Base-by-base conservation (phyloP, 257 asterid genomes). In the Fraxinus quadrangulata region DNA sequence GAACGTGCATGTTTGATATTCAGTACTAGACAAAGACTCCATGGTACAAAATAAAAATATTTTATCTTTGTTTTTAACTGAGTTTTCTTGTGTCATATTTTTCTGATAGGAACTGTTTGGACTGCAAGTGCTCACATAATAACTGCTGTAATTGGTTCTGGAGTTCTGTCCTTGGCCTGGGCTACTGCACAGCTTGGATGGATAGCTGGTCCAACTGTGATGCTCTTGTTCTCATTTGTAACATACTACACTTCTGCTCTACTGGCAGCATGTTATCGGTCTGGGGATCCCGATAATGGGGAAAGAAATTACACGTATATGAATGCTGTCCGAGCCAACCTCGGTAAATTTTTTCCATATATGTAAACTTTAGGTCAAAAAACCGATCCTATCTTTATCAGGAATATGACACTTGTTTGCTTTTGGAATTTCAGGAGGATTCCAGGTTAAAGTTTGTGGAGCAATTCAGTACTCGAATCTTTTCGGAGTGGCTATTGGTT, bases 141-240 rank as follows among this genome's bases (percentile, higher is more conserved):
- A 66, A 86, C 90, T 13, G 86, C 90, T 17, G 86, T 86, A 67
- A 82, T 86, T 10, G 90, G 90, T 5, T 80, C 90, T 3, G 90
- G 90, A 2, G 88, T 84, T 69, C 33, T 86, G 47, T 86, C 90
- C 2, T 73, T 86, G 61, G 88, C 85, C 12, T 86, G 90, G 88
- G 81, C 90, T 5, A 73, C 70, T 5, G 90, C 90, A 3, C 90
- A 86, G 5, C 71, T 86, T 75, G 90, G 90, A 2, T 86, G 90
- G 90, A 71, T 84, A 9, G 88, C 86, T 5, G 90, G 90, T 9
- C 88, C 88, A 11, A 3, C 79, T 11, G 73, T 78, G 67, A 19
- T 84, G 72, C 21, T 86, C 34, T 34, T 86, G 74, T 86, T 86
- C 81, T 83, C 89, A 0, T 37, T 81, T 23, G 86, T 83, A 8